phyloP scores from a whole-genome alignment of 805 yeast species.

The Saturnispora gosingensis region DNA sequence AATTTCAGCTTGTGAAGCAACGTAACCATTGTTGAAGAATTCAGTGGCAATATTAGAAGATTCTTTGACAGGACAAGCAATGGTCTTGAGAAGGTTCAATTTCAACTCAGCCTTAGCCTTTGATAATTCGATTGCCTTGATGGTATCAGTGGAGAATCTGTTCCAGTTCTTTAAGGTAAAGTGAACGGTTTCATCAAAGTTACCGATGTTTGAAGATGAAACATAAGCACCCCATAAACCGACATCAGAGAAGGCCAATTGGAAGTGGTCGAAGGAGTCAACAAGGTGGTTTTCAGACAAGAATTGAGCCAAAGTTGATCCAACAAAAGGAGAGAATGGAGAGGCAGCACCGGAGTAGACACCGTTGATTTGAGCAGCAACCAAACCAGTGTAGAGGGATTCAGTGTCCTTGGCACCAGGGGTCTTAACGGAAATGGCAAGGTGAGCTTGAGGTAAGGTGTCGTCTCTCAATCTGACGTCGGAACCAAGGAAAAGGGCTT shows the following conservation, averaged over 20 bases:
- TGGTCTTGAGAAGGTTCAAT: slow-evolving; percentile 43
- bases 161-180: slow-evolving; percentile 83
- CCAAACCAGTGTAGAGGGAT: slow-evolving; percentile 61
- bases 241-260: slow-evolving; percentile 61
- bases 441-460: slow-evolving; percentile 72
- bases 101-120: slow-evolving; percentile 69
- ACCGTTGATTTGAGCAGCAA: slow-evolving; percentile 59
- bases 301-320: slow-evolving; percentile 62
- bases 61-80: slow-evolving; percentile 39
- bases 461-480: slow-evolving; percentile 86
- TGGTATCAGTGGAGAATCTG: slow-evolving; percentile 60
- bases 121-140: slow-evolving; percentile 68
- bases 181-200: slow-evolving; percentile 70
- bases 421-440: slow-evolving; percentile 67
- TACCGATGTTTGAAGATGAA: slow-evolving; percentile 47
- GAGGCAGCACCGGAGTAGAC: slow-evolving; percentile 43
- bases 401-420: slow-evolving; percentile 49
- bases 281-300: slow-evolving; percentile 65
- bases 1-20: slow-evolving; percentile 51
- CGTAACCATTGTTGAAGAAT: slow-evolving; percentile 52
- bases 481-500: slow-evolving; percentile 71
- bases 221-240: slow-evolving; percentile 82
- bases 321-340: slow-evolving; percentile 48
- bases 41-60: slow-evolving; percentile 40
- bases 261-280: slow-evolving; percentile 64